phyloP scores from a whole-genome alignment of 1,284 basidiomycete species.

The Melampsora larici-populina region DNA sequence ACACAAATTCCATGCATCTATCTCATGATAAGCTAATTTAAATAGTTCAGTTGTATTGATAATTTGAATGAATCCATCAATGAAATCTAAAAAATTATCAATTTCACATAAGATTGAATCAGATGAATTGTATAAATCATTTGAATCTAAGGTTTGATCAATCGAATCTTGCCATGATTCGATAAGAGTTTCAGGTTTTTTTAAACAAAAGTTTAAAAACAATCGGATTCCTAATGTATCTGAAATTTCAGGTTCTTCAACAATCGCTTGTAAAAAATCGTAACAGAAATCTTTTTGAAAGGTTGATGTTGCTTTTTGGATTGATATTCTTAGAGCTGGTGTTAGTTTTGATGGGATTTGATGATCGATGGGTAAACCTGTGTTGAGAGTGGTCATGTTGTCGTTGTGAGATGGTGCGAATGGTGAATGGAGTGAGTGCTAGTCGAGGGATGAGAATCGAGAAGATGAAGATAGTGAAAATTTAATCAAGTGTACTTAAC shows the following conservation, averaged over 20 bases:
- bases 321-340: constrained; percentile 13
- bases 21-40: constrained; percentile 30
- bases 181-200: constrained; percentile 28
- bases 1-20: constrained; percentile 30
- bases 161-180: constrained; percentile 24
- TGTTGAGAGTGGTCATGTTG: constrained; percentile 26
- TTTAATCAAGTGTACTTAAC: too few species aligned
- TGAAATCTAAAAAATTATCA: constrained; percentile 30
- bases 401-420: too few species aligned
- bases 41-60: constrained; percentile 31
- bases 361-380: constrained; percentile 21
- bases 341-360: constrained; percentile 18
- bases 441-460: too few species aligned
- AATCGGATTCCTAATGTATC: constrained; percentile 24
- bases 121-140: not conserved
- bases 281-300: constrained; percentile 40
- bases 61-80: constrained; percentile 28
- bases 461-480: too few species aligned
- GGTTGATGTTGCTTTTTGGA: constrained; percentile 27
- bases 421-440: too few species aligned
- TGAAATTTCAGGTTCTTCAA: constrained; percentile 29
- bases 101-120: constrained; percentile 28
- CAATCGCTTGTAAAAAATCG: constrained; percentile 30
- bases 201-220: constrained; percentile 34
- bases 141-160: constrained; percentile 17